Conservation (phyloP, 768 basidiomycete species). For the Multifurca ochricompacta region DNA sequence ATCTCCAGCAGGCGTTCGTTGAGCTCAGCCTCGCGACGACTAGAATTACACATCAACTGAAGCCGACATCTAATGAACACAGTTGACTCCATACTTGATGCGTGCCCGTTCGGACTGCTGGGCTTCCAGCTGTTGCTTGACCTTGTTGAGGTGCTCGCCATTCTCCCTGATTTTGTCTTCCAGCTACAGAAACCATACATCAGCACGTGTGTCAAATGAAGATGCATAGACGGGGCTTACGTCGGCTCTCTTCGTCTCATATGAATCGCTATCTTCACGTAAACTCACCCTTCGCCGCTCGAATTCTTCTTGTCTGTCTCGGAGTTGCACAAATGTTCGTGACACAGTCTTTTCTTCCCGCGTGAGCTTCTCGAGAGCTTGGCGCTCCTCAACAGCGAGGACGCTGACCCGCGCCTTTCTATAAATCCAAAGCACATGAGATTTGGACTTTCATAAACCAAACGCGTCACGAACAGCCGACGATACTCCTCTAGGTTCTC, state of each 20-base stretch:
- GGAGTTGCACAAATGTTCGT: constrained; percentile 55
- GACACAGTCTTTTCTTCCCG: constrained; percentile 75
- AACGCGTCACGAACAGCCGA: constrained; percentile 42
- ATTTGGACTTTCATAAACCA: constrained; percentile 7
- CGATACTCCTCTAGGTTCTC: constrained; percentile 86
- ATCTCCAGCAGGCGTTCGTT: constrained; percentile 86
- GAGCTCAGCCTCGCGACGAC: constrained; percentile 83
- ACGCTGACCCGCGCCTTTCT: constrained; percentile 78
- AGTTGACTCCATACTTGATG: constrained; percentile 50
- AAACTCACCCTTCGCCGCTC: constrained; percentile 51
- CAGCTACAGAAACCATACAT: constrained; percentile 33
- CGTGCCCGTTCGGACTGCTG: constrained; percentile 76
- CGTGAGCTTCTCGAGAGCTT: constrained; percentile 68
- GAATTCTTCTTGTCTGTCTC: constrained; percentile 62
- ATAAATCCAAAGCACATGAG: background rate
- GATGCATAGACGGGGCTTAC: constrained; percentile 31
- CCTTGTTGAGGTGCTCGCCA: constrained; percentile 52
- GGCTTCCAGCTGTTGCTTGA: constrained; percentile 75
- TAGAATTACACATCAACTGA: constrained; percentile 27
- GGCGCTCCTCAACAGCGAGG: constrained; percentile 80
- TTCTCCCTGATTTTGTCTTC: constrained; percentile 52
- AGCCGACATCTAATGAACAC: background rate
- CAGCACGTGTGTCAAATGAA: background rate
- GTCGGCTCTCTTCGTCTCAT: constrained; percentile 49
- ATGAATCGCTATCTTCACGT: constrained; percentile 41